These are phyloP conservation scores for Perkinsus marinus DNA, from an alignment of 169 alveolate genomes.

Conservation along the genomic window DNA sequence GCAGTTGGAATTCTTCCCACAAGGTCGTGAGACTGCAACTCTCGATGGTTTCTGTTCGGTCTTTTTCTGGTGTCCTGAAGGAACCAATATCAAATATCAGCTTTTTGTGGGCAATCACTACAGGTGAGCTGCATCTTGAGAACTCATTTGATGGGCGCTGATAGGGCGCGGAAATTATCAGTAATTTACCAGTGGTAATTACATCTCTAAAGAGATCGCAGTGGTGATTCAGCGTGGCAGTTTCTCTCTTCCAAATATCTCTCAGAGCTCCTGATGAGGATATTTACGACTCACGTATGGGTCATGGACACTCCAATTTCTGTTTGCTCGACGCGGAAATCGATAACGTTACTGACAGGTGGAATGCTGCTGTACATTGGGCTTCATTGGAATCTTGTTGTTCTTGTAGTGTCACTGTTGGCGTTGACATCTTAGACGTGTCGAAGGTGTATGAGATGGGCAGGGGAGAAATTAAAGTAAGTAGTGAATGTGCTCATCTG, in stretches of 20 bases:
- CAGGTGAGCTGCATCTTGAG: too few species aligned
- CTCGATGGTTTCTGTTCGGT: not conserved
- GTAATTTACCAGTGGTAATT: too few species aligned
- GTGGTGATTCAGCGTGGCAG: not conserved
- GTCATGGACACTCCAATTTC: constrained; percentile 6
- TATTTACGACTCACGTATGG: constrained; percentile 5
- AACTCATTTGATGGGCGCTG: too few species aligned
- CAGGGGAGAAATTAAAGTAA: not conserved
- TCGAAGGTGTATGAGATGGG: not conserved
- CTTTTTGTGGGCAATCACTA: constrained; percentile 3
- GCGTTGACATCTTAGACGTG: constrained; percentile 1
- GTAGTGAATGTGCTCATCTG: not conserved
- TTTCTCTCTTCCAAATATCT: not conserved
- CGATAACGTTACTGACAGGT: not conserved
- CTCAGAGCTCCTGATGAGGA: constrained; percentile 7
- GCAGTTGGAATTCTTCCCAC: constrained; percentile 4
- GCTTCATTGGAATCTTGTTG: not conserved
- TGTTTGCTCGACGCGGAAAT: constrained; percentile 6
- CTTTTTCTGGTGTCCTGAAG: constrained; percentile 5
- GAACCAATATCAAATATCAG: constrained; percentile 5
- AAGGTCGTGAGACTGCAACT: constrained; percentile 3
- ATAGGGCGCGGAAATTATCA: too few species aligned
- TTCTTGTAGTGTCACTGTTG: not conserved
- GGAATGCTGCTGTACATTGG: too few species aligned
- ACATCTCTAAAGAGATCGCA: too few species aligned